Evolutionary conservation across 495 filamentous ascomycete genomes (phyloP).

Genomic region (Trichocladium antarcticum): DNA sequence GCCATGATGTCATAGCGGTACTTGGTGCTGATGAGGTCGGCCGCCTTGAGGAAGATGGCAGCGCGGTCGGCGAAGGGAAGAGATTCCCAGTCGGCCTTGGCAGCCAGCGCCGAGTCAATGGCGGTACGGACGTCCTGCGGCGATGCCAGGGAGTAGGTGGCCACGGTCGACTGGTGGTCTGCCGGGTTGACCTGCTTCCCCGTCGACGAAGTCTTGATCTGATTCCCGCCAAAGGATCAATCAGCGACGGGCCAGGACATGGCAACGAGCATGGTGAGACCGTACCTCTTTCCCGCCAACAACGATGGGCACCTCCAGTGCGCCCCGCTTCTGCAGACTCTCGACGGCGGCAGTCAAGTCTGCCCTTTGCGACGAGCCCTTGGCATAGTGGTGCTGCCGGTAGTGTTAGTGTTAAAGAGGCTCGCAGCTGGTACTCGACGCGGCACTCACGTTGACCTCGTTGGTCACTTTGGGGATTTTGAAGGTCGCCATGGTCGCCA

Average conservation of each 20-base stretch:
- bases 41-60: slow-evolving; percentile 89
- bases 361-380: slow-evolving; percentile 65
- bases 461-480: slow-evolving; percentile 80
- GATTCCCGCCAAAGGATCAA: not conserved
- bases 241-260: no score
- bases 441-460: slow-evolving; percentile 73
- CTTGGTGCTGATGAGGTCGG: slow-evolving; percentile 75
- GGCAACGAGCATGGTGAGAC: not conserved
- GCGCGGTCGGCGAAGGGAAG: slow-evolving; percentile 80
- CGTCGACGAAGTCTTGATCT: slow-evolving; percentile 44
- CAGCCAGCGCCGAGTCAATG: slow-evolving; percentile 69
- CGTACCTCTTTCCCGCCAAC: slow-evolving; percentile 66
- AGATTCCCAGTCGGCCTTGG: slow-evolving; percentile 69
- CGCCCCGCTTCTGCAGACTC: slow-evolving; percentile 44
- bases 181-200: slow-evolving; percentile 62
- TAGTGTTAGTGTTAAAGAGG: slow-evolving; percentile 14
- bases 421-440: not conserved
- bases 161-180: slow-evolving; percentile 57
- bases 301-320: slow-evolving; percentile 64
- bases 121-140: slow-evolving; percentile 59
- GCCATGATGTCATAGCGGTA: slow-evolving; percentile 92
- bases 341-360: slow-evolving; percentile 60
- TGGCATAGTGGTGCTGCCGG: slow-evolving; percentile 70
- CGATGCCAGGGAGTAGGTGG: slow-evolving; percentile 66
- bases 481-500: slow-evolving; percentile 56